Evolutionary conservation across 345 rosid genomes (phyloP).

Genomic region (Physaria fendleri): DNA sequence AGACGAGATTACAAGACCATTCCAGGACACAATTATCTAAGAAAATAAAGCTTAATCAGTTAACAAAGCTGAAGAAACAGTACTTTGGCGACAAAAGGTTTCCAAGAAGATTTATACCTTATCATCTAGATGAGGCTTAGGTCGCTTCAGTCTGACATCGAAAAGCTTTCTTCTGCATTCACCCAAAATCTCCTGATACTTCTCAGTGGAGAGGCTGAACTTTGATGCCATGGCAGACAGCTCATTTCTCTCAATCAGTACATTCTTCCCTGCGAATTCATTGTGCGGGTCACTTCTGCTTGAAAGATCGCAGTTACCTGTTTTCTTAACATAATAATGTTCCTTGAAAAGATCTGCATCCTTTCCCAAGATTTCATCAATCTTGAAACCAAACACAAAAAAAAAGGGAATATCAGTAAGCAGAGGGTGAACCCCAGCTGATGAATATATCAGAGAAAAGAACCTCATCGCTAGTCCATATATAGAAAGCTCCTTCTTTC

Average conservation of each 20-base stretch:
- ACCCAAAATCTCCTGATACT: conserved; percentile 70
- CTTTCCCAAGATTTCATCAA: conserved; percentile 69
- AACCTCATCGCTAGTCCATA: conserved; percentile 84
- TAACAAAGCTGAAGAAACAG: conserved; percentile 10
- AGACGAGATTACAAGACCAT: conserved; percentile 80
- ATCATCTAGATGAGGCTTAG: conserved; percentile 91
- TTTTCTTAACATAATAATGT: conserved; percentile 65
- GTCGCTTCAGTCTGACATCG: conserved; percentile 56
- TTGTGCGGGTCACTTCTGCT: conserved; percentile 80
- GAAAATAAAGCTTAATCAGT: not conserved
- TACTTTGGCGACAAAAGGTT: not conserved
- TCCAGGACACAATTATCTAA: conserved; percentile 95
- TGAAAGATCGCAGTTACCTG: conserved; percentile 87
- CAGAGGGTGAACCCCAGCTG: not conserved
- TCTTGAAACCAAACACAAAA: conserved; percentile 33
- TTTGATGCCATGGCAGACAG: conserved; percentile 56
- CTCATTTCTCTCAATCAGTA: conserved; percentile 72
- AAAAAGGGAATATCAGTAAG: not conserved
- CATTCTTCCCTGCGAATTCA: conserved; percentile 75
- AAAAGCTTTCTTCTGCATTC: conserved; percentile 71
- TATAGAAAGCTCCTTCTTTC: conserved; percentile 86
- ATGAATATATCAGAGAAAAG: not conserved
- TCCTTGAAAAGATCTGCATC: conserved; percentile 70
- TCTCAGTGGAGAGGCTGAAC: conserved; percentile 43
- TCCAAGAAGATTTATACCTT: conserved; percentile 37